Evolutionary conservation across 163 green algal genomes (phyloP).

Genomic region (Chloromonas sp.): DNA sequence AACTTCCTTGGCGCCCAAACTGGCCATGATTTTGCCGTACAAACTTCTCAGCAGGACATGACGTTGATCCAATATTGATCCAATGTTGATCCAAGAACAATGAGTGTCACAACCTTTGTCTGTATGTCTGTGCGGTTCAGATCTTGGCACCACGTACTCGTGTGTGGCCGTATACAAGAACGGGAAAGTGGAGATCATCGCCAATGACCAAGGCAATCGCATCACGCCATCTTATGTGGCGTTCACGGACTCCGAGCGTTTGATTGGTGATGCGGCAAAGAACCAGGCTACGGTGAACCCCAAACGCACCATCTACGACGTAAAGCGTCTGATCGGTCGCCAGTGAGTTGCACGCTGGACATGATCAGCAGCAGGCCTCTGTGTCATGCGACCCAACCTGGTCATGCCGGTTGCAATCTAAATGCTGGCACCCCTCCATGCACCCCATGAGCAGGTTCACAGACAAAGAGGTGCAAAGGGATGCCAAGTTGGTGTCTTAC

Average conservation of each 20-base stretch:
- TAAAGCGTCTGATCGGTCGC: slow-evolving; percentile 97
- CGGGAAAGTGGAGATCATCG: slow-evolving; percentile 95
- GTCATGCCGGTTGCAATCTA: not conserved
- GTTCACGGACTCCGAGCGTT: slow-evolving; percentile 92
- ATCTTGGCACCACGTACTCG: slow-evolving; percentile 86
- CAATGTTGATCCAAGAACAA: no score
- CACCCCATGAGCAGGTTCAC: slow-evolving; percentile 49
- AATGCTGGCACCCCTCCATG: not conserved
- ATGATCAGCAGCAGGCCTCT: not conserved
- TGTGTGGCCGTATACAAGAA: slow-evolving; percentile 98
- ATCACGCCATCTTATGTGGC: slow-evolving; percentile 98
- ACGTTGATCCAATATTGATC: no score
- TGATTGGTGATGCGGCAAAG: slow-evolving; percentile 96
- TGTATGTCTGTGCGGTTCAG: not conserved
- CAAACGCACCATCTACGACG: slow-evolving; percentile 89
- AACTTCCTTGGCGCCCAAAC: no score
- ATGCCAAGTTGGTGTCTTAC: slow-evolving; percentile 94
- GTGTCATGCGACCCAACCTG: no score
- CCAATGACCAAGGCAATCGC: slow-evolving; percentile 96
- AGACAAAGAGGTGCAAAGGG: slow-evolving; percentile 86
- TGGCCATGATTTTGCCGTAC: no score
- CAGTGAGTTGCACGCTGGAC: slow-evolving; percentile 48
- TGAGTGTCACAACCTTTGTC: no score
- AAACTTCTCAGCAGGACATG: no score
- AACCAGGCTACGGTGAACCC: slow-evolving; percentile 92